A percentile compares a stretch with the other conserved stretches of the same genome.
Conservation (phyloP, 306 rosid genomes). For the Gastrolobium villosum region DNA sequence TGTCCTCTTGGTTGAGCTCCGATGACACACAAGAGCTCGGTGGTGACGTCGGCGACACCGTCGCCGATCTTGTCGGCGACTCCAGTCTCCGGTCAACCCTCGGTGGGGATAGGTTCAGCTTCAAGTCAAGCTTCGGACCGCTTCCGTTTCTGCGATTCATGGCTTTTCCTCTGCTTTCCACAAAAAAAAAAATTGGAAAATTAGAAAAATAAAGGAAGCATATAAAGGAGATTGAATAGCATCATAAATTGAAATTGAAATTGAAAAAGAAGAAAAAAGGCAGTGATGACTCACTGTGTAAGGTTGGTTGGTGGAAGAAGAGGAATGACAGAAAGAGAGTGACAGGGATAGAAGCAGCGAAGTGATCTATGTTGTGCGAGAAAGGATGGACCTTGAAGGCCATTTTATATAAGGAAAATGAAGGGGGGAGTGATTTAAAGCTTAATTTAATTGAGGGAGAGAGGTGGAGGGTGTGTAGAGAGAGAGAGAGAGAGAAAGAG, state of each 20-base stretch:
- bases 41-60: slow-evolving; percentile 83
- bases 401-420: slow-evolving; percentile 68
- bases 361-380: slow-evolving; percentile 53
- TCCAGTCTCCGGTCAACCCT: slow-evolving; percentile 60
- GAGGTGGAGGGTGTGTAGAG: slow-evolving; percentile 63
- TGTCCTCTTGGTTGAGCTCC: slow-evolving; percentile 69
- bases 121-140: slow-evolving; percentile 84
- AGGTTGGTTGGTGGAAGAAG: background rate
- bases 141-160: slow-evolving; percentile 86
- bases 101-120: slow-evolving; percentile 94
- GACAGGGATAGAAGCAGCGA: slow-evolving; percentile 43
- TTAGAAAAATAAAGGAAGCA: background rate
- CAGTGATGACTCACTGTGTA: slow-evolving; percentile 6
- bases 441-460: slow-evolving; percentile 70
- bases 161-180: slow-evolving; percentile 20
- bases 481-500: slow-evolving; percentile 38
- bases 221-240: no score
- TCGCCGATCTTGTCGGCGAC: slow-evolving; percentile 75
- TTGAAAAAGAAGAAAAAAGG: background rate
- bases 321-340: slow-evolving; percentile 22
- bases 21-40: slow-evolving; percentile 92
- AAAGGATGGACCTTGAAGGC: slow-evolving; percentile 52
- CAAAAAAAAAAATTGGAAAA: background rate
- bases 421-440: slow-evolving; percentile 69
- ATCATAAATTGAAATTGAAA: background rate